phyloP scores from a whole-genome alignment of 2,329 filamentous ascomycete species.

The Nemania sp. region DNA sequence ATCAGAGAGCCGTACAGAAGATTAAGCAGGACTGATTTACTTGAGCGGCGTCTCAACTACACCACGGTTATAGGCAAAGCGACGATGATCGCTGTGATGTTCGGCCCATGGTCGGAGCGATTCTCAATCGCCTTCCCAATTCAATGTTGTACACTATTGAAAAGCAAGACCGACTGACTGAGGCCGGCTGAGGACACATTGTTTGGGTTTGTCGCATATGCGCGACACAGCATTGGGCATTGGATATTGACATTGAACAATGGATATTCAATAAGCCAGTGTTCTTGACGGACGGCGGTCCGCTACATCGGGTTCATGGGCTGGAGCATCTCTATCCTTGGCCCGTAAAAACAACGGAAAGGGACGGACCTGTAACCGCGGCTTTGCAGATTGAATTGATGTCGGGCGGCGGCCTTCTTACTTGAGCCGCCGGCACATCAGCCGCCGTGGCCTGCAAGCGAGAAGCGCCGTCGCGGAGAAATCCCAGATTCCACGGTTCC shows the following conservation, averaged over 20 bases:
- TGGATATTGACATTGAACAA: not conserved
- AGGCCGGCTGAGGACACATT: not conserved
- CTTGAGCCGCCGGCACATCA: conserved; percentile 22
- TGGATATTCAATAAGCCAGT: too few relatives aligned
- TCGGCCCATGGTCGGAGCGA: not conserved
- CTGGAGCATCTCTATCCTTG: not conserved
- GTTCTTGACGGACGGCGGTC: not conserved
- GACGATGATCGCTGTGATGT: not conserved
- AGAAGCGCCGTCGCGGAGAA: conserved; percentile 18
- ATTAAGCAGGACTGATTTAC: too few relatives aligned
- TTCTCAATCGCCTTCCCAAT: too few relatives aligned
- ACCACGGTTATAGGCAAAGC: too few relatives aligned
- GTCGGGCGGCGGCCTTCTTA: conserved; percentile 7
- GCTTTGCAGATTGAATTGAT: conserved; percentile 7
- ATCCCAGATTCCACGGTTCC: conserved; percentile 23
- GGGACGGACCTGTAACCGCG: not conserved
- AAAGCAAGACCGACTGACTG: not conserved
- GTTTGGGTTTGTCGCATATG: not conserved
- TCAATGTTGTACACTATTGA: not conserved
- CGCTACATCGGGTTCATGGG: too few relatives aligned
- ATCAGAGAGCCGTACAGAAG: not conserved
- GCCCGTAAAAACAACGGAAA: conserved; percentile 4
- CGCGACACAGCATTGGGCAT: not conserved
- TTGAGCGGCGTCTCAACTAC: too few relatives aligned
- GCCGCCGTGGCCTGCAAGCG: conserved; percentile 22